Evolutionary conservation across 768 basidiomycete species (phyloP).

Genomic region (Mycena capillaripes): DNA sequence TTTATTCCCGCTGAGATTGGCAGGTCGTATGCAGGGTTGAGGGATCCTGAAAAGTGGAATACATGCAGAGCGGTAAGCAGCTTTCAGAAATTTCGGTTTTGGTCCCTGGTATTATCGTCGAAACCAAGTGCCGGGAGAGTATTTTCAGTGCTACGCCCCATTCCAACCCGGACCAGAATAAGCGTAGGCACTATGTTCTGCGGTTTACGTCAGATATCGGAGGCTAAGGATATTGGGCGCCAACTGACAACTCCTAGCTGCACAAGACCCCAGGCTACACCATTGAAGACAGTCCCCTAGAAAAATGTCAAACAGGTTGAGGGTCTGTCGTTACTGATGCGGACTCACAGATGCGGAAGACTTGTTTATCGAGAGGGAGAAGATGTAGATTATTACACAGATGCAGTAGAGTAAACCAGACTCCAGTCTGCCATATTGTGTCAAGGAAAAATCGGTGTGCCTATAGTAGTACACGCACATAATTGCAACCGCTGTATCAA

Average conservation of each 20-base stretch:
- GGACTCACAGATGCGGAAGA: slow-evolving; percentile 12
- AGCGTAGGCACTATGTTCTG: slow-evolving; percentile 26
- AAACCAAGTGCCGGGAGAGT: too few relatives aligned
- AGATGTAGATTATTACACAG: slow-evolving; percentile 20
- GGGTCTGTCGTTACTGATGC: not conserved
- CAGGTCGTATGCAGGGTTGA: too few relatives aligned
- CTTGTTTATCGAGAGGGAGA: not conserved
- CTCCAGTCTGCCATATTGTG: slow-evolving; percentile 21
- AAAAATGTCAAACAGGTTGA: not conserved
- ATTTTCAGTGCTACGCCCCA: slow-evolving; percentile 20
- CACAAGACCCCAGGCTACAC: slow-evolving; percentile 23
- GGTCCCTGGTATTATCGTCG: too few relatives aligned
- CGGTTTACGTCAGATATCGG: not conserved
- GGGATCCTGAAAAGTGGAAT: too few relatives aligned
- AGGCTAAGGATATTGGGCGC: too few relatives aligned
- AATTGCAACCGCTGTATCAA: slow-evolving; percentile 14
- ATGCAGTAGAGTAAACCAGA: slow-evolving; percentile 16
- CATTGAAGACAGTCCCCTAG: slow-evolving; percentile 16
- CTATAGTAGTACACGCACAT: not conserved
- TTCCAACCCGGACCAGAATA: slow-evolving; percentile 20
- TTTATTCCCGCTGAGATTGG: too few relatives aligned
- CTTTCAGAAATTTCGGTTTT: too few relatives aligned
- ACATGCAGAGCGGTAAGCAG: too few relatives aligned
- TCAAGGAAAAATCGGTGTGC: not conserved
- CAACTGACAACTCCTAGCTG: slow-evolving; percentile 28